Evolutionary conservation across 148 eudicot species (phyloP).

Genomic region (Pharnaceum exiguum): DNA sequence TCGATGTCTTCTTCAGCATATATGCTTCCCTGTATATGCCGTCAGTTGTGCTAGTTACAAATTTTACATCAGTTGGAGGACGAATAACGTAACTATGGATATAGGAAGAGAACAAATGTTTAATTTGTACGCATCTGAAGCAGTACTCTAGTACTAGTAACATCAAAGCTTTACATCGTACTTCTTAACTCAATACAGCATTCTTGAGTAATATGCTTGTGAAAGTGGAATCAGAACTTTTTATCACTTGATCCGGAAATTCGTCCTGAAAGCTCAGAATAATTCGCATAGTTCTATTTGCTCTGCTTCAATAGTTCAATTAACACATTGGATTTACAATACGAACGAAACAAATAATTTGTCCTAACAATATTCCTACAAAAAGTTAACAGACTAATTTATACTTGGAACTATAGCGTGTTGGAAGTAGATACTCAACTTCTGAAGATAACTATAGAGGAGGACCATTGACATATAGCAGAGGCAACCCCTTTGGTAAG

Average conservation of each 20-base stretch:
- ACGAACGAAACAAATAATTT: slow-evolving; percentile 26
- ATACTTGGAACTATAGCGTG: slow-evolving; percentile 26
- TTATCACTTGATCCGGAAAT: neutral
- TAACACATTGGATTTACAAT: slow-evolving; percentile 34
- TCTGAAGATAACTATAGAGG: slow-evolving; percentile 11
- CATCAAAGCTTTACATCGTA: no score
- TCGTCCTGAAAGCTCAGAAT: neutral
- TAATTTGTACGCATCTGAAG: no score
- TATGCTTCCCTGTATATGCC: no score
- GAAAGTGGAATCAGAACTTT: neutral
- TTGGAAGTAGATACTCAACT: slow-evolving; percentile 9
- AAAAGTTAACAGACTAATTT: slow-evolving; percentile 32
- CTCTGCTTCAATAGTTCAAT: slow-evolving; percentile 22
- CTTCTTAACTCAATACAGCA: no score
- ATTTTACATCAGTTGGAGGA: no score
- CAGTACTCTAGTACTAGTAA: no score
- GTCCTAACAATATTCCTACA: slow-evolving; percentile 26
- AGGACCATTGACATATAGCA: slow-evolving; percentile 2
- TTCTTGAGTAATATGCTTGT: no score
- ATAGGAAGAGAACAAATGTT: no score
- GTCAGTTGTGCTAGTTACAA: no score
- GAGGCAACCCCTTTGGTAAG: neutral
- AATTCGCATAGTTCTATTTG: neutral
- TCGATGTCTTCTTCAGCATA: no score
- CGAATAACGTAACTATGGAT: no score